phyloP scores from a whole-genome alignment of 1,284 basidiomycete species.

The Rhodotorula sp. region DNA sequence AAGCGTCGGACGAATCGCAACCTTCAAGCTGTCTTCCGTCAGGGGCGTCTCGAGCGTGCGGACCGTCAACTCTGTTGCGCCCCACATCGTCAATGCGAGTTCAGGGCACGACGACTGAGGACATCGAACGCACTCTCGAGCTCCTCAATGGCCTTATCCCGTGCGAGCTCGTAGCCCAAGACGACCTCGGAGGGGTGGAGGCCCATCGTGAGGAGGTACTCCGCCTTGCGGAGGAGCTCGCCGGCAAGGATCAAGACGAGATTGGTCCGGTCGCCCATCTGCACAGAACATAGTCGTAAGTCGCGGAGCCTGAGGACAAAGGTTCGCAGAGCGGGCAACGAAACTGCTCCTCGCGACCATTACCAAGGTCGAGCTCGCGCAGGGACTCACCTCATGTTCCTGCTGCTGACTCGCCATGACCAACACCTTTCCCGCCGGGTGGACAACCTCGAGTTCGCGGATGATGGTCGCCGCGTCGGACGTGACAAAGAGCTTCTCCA shows the following conservation, averaged over 20 bases:
- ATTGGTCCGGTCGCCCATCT: constrained; percentile 97
- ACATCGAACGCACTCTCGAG: constrained; percentile 75
- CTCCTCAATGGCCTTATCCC: constrained; percentile 77
- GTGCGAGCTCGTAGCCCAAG: constrained; percentile 94
- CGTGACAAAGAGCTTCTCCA: constrained; percentile 93
- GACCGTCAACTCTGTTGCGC: constrained; percentile 46
- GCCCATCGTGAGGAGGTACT: constrained; percentile 90
- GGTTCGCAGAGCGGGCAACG: no score
- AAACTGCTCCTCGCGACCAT: not conserved
- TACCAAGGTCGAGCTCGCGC: no score
- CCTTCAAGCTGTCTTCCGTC: constrained; percentile 70
- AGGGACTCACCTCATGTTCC: constrained; percentile 72
- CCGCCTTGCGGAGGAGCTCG: constrained; percentile 91
- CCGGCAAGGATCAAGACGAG: constrained; percentile 93
- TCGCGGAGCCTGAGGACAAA: not conserved
- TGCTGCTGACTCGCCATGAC: constrained; percentile 98
- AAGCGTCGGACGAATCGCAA: constrained; percentile 84
- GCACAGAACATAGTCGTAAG: not conserved
- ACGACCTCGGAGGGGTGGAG: constrained; percentile 87
- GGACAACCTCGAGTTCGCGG: constrained; percentile 95
- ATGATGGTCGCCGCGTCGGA: constrained; percentile 99
- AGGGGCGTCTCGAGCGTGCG: constrained; percentile 70
- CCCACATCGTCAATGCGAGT: not conserved
- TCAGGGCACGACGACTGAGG: constrained; percentile 20
- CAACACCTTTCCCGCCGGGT: constrained; percentile 93